Conservation (phyloP, 2,329 filamentous ascomycete genomes). For the Beauveria brongniartii region DNA sequence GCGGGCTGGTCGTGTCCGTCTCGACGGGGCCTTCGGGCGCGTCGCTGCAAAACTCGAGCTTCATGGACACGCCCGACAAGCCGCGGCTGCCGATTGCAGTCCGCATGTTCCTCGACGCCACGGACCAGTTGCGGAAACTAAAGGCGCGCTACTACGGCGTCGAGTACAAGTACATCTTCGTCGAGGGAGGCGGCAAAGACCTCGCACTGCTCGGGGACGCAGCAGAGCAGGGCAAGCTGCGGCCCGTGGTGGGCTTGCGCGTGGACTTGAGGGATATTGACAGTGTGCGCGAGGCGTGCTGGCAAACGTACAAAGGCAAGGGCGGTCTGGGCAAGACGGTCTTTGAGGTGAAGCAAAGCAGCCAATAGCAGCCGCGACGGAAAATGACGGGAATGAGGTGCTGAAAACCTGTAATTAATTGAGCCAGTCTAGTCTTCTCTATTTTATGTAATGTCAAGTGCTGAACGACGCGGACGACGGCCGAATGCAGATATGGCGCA, state of each 20-base stretch:
- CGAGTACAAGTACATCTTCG: conserved; percentile 28
- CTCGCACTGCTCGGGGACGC: conserved; percentile 12
- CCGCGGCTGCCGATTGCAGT: conserved; percentile 19
- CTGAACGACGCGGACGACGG: neutral
- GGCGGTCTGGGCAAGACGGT: conserved; percentile 35
- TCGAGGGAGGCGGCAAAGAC: conserved; percentile 24
- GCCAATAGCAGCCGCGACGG: neutral
- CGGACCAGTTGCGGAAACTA: conserved; percentile 23
- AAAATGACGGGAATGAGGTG: neutral
- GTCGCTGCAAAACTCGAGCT: conserved; percentile 23
- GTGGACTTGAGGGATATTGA: conserved; percentile 26
- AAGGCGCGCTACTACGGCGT: conserved; percentile 27
- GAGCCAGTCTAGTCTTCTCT: no score
- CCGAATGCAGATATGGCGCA: neutral
- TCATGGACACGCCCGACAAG: conserved; percentile 20
- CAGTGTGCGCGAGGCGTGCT: conserved; percentile 27
- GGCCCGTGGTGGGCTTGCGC: conserved; percentile 15
- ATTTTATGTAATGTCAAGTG: neutral
- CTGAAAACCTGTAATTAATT: neutral
- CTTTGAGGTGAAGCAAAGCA: conserved; percentile 7
- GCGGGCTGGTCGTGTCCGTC: conserved; percentile 28
- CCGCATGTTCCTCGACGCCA: conserved; percentile 21
- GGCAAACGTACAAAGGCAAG: conserved; percentile 27
- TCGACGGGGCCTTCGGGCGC: conserved; percentile 27
- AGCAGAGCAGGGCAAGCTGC: conserved; percentile 15